Conservation (phyloP, 345 rosid species). For the Passiflora organensis region DNA sequence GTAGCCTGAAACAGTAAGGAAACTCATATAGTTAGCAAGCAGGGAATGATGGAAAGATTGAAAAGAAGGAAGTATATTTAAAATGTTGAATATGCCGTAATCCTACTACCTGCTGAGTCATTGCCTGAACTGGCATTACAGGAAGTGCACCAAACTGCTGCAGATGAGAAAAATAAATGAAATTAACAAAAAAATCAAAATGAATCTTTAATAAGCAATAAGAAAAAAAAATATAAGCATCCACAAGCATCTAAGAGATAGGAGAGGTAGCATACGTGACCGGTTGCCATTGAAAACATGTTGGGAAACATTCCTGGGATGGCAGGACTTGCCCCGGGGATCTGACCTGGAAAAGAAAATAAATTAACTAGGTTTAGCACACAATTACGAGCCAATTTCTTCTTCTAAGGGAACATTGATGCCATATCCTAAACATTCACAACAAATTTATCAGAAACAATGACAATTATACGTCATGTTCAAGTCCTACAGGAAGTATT, state of each 20-base stretch:
- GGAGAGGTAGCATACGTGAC: constrained; percentile 48
- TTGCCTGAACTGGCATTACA: constrained; percentile 92
- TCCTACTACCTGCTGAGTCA: constrained; percentile 90
- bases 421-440: constrained; percentile 22
- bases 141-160: constrained; percentile 76
- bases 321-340: constrained; percentile 57
- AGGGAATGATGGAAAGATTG: too few species aligned
- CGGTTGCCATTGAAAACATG: constrained; percentile 64
- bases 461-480: constrained; percentile 29
- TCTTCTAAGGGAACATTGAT: constrained; percentile 4
- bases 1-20: constrained; percentile 59
- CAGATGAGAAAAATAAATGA: constrained; percentile 18
- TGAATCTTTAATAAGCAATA: too few species aligned
- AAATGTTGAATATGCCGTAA: neutral
- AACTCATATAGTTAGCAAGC: too few species aligned
- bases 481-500: constrained; percentile 41
- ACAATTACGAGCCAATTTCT: constrained; percentile 6
- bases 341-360: constrained; percentile 61
- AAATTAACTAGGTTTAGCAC: constrained; percentile 18
- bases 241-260: neutral
- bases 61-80: neutral
- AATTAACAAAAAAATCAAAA: constrained; percentile 15
- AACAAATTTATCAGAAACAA: constrained; percentile 19
- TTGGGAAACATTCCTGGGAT: constrained; percentile 86
- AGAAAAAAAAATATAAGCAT: neutral